phyloP scores from a whole-genome alignment of 2,329 filamentous ascomycete species.

The Tolypocladium capitatum region DNA sequence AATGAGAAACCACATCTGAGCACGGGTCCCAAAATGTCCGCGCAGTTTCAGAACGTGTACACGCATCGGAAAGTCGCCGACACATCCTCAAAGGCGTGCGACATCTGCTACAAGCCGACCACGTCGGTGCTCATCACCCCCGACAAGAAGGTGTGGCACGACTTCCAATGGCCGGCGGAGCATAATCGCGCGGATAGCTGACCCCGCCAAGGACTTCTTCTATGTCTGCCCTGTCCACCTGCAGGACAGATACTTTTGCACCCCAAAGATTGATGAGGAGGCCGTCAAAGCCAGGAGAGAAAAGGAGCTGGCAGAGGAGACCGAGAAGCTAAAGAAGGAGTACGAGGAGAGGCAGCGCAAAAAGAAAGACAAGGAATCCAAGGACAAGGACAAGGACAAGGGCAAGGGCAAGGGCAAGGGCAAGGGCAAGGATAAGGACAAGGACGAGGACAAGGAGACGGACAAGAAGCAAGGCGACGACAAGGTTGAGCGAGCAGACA shows the following conservation, averaged over 20 bases:
- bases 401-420: conserved; percentile 18
- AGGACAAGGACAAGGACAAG: conserved; percentile 25
- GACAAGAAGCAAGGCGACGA: conserved; percentile 6
- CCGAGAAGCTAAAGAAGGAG: conserved; percentile 56
- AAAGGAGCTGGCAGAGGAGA: conserved; percentile 50
- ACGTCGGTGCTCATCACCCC: conserved; percentile 78
- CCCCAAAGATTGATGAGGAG: conserved; percentile 58
- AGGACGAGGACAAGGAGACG: conserved; percentile 19
- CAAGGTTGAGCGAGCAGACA: conserved; percentile 14
- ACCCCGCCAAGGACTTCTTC: conserved; percentile 56
- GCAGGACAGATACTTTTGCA: conserved; percentile 69
- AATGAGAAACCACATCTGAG: no score
- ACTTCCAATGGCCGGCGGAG: not conserved
- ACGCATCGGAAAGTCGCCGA: conserved; percentile 79
- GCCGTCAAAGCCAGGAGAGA: conserved; percentile 47
- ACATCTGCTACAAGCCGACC: conserved; percentile 82
- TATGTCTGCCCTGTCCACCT: conserved; percentile 78
- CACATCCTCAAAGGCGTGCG: conserved; percentile 68
- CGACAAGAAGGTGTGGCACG: conserved; percentile 60
- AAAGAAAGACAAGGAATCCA: conserved; percentile 54
- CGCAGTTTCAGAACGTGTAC: conserved; percentile 60
- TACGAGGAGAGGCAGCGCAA: conserved; percentile 61
- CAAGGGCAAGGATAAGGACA: conserved; percentile 9
- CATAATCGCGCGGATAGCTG: not conserved
- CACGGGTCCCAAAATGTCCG: conserved; percentile 4